A percentile compares a stretch with the other conserved stretches of the same genome.
These are phyloP conservation scores for Xylaria sp. DNA, from an alignment of 2,329 filamentous ascomycete species.

Conservation along the genomic window DNA sequence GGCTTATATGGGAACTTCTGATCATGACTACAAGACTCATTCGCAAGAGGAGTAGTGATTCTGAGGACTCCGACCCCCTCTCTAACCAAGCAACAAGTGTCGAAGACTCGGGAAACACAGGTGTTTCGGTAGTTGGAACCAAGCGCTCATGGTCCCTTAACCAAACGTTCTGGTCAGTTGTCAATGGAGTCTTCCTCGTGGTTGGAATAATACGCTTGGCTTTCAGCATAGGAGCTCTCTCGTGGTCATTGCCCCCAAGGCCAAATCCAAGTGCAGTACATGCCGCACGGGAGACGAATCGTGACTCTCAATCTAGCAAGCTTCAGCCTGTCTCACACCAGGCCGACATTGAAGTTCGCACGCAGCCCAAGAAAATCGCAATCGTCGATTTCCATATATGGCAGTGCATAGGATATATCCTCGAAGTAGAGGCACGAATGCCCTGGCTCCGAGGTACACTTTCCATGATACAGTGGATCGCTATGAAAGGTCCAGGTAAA, in stretches of 20 bases:
- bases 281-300: conserved; percentile 45
- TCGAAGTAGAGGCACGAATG: conserved; percentile 83
- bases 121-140: conserved; percentile 22
- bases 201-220: conserved; percentile 75
- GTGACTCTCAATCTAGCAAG: conserved; percentile 43
- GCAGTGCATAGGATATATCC: conserved; percentile 76
- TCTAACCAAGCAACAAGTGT: conserved; percentile 21
- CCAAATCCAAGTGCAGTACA: conserved; percentile 41
- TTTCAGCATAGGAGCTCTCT: conserved; percentile 71
- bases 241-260: conserved; percentile 73
- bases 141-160: conserved; percentile 55
- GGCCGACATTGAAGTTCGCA: conserved; percentile 24
- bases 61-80: conserved; percentile 31
- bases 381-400: conserved; percentile 82
- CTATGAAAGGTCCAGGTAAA: conserved; percentile 78
- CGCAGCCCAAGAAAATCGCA: conserved; percentile 62
- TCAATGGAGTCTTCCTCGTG: conserved; percentile 66
- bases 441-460: conserved; percentile 86
- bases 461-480: conserved; percentile 79
- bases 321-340: conserved; percentile 38
- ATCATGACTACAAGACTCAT: conserved; percentile 72
- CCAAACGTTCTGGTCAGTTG: conserved; percentile 64
- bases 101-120: conserved; percentile 23
- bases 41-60: conserved; percentile 44
- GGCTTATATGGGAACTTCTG: conserved; percentile 87